Evolutionary conservation across 169 alveolate genomes (phyloP), one percentile per base, ranked within the genome.

Genomic region (Plasmodium sp.): DNA sequence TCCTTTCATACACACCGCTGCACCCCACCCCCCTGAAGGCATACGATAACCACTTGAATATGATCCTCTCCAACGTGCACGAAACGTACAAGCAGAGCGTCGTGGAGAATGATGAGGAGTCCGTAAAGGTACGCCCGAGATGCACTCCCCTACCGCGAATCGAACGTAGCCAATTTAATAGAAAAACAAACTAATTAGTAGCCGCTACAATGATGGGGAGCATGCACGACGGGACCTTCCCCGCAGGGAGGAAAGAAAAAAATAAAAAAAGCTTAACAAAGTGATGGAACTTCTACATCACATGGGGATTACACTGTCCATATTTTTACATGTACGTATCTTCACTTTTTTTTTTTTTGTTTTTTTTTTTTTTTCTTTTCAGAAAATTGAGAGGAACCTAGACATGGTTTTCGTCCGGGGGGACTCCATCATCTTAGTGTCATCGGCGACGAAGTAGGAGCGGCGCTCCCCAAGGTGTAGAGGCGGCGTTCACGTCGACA

Each of bases 1-100:
- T 6, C 14, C 31, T 22, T 22, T 22, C 45, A 33, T 34, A 6
- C 74, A 31, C 36, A 22, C 34, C 56, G 14, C 33, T n/a, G 2
- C 7, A 0, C 67, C 72, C 34, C 58, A 41, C 71, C 84, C 54
- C 72, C 58, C 34, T 85, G 14, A 92, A 98, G 98, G 99, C 99
- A 12, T 98, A 95, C 72, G 99, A 98, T 92, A 98, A 96, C 41
- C 99, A 98, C 96, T 93, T 98, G 54, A 98, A 98, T 85, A 97
- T 98, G 98, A 97, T 98, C 51, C 97, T 98, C 48, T 98, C 98
- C 5, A 98, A 98, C 45, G 99, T 97, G 33, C 97, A 95, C 79
- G 99, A 98, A 85, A 97, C 97, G 56, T 95, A 86, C 45, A 85
- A 85, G 45, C 82, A 85, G 45, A 79, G 51, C 36, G 51, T 71